Evolutionary conservation across 176 grass and related monocot species (phyloP), one percentile per base, ranked within the genome.

Genomic region (Oryza brachyantha): DNA sequence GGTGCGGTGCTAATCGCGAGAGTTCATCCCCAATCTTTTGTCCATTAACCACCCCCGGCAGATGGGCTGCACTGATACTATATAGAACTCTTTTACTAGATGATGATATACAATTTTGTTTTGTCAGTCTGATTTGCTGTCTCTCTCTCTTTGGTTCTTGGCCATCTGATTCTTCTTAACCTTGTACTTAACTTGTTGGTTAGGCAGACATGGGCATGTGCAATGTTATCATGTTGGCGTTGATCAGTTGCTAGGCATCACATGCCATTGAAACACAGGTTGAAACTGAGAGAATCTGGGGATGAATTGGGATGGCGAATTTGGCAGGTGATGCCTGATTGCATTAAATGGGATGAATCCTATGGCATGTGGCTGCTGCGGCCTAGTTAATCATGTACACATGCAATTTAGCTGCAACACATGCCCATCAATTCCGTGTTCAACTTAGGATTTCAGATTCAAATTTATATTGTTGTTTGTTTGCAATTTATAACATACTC

Each of bases 1-100:
- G 59, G 45, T 72, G 79, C 3, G 50, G 80, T 88, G 80, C 61
- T 68, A 14, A 24, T 82, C 12, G 29, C 61, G 5, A 13, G 43
- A 43, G 64, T 37, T 25, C 31, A 57, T 45, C n/a, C 27, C 48
- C 0, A n/a, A 6, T 28, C 10, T 28, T 70, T 66, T 81, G 28
- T 48, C 19, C 37, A 79, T 79, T 79, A 83, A 67, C 63, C 74
- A 73, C 59, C 74, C 80, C 68, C 68, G 68, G 68, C 80, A 74
- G 61, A 81, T 75, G 27, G 61, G 24, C 69, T 11, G 25, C 8
- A 72, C 50, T 88, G 75, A 59, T 75, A 8, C 48, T n/a, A 52
- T 62, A 71, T 73, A 37, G 27, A 46, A 31, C 31, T 54, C 50
- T 35, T n/a, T 3, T 42, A 26, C 17, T 48, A 80, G 57, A 37